Percentiles rank a stretch among this genome's conserved stretches.
Evolutionary conservation across 139 green algal genomes (phyloP).

Genomic region (Closterium sp.): DNA sequence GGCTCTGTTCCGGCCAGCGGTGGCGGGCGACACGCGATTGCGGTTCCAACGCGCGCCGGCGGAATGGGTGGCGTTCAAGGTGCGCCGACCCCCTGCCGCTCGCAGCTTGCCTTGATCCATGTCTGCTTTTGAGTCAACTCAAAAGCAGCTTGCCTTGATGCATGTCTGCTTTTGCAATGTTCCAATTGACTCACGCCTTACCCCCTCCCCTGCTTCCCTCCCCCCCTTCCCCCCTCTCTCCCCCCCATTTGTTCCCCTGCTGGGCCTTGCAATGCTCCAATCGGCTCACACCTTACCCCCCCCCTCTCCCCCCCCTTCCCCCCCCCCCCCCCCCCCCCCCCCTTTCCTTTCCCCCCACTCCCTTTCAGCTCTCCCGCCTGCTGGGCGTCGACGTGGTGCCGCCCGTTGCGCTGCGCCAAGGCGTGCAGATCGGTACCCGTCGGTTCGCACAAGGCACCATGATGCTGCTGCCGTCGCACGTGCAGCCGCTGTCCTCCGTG

Average conservation of each 20-base stretch:
- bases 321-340: neutral
- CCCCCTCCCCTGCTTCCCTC: too few relatives aligned
- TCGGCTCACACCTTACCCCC: too few relatives aligned
- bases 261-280: too few relatives aligned
- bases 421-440: constrained; percentile 2
- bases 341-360: too few relatives aligned
- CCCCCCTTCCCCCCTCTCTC: neutral
- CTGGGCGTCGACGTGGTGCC: constrained; percentile 35
- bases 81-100: too few relatives aligned
- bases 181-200: neutral
- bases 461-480: neutral
- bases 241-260: too few relatives aligned
- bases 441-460: constrained; percentile 21
- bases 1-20: constrained; percentile 28
- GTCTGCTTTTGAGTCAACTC: neutral
- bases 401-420: constrained; percentile 10
- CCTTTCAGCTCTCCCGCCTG: constrained; percentile 2
- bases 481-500: neutral
- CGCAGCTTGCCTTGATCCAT: too few relatives aligned
- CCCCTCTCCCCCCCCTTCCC: neutral
- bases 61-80: constrained; percentile 43
- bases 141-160: too few relatives aligned
- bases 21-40: constrained; percentile 7
- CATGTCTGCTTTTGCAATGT: too few relatives aligned
- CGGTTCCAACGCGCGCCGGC: constrained; percentile 24